Evolutionary conservation across 2,329 filamentous ascomycete genomes (phyloP), one percentile per base, ranked within the genome.

Genomic region (Claviceps cyperi): DNA sequence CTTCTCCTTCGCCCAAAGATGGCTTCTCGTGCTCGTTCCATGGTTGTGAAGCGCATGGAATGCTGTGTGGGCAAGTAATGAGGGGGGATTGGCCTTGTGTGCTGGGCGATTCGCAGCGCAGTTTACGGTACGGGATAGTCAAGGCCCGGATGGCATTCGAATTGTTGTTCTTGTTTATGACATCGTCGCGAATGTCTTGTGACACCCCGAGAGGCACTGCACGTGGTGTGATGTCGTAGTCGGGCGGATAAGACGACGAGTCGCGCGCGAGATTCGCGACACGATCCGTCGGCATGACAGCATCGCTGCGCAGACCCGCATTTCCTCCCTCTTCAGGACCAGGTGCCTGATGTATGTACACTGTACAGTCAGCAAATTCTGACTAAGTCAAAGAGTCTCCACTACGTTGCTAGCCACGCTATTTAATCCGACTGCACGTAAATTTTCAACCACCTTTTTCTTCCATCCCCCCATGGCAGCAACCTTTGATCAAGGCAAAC

Each of bases 1-100:
- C 21, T 24, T 14, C 22, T 9, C n/a, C 19, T 24, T 17, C 22
- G 4, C 22, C 48, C 36, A 13, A 50, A 41, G 15, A 49, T 28
- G 32, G 55, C 56, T 50, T 52, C 56, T 50, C 61, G 56, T 41
- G 61, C 53, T 24, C 59, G 57, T 37, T 63, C 58, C 63, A 64
- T 62, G 48, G 2, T 36, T 4, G 13, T 24, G 17, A 24, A 3
- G 38, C 19, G 41, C 24, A 9, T 32, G 15, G 7, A 3, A 19
- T 40, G 19, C 21, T 13, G 40, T 43, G 40, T 5, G 11, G 40
- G 8, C 41, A 15, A 11, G 39, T 22, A 22, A 43, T 15, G 8
- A 11, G 22, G n/a, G 24, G 19, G 24, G 45, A 21, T 35, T 36
- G 24, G 6, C 39, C 11, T 9, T 39, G 6, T 36, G n/a, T 11